These are phyloP conservation scores for Zelopaecilomyces penicillatus DNA, from an alignment of 2,329 filamentous ascomycete genomes.

Conservation along the genomic window DNA sequence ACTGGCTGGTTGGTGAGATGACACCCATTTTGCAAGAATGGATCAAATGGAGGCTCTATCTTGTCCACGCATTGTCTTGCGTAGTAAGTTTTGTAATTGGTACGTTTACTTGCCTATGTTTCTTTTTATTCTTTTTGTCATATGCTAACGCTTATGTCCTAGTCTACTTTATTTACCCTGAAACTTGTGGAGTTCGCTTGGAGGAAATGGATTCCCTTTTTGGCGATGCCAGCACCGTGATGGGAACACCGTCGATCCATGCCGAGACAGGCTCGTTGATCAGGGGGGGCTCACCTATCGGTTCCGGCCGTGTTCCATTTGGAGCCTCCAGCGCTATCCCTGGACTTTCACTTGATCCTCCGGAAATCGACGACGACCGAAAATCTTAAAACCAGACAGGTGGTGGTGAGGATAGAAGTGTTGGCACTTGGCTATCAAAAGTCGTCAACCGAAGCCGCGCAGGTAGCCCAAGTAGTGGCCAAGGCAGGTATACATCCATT, in stretches of 20 bases:
- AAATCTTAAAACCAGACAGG: constrained; percentile 31
- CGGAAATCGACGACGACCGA: constrained; percentile 46
- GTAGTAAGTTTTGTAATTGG: constrained; percentile 91
- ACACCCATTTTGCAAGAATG: constrained; percentile 86
- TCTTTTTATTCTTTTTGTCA: neutral
- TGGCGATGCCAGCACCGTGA: constrained; percentile 79
- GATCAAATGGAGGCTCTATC: constrained; percentile 89
- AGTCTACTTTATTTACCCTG: constrained; percentile 98
- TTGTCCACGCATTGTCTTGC: constrained; percentile 95
- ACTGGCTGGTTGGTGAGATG: constrained; percentile 93
- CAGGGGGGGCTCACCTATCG: constrained; percentile 61
- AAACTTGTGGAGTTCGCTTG: constrained; percentile 88
- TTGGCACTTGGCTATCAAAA: constrained; percentile 42
- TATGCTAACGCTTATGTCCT: constrained; percentile 3
- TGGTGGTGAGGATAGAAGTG: constrained; percentile 30
- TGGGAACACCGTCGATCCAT: constrained; percentile 65
- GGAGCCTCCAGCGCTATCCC: constrained; percentile 65
- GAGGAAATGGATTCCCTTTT: constrained; percentile 97
- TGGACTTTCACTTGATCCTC: constrained; percentile 72
- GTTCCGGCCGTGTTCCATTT: constrained; percentile 57
- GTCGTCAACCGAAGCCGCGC: constrained; percentile 32
- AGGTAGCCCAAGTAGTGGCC: constrained; percentile 28
- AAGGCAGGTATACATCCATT: constrained; percentile 34
- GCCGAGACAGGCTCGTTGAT: constrained; percentile 75
- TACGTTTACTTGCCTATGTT: constrained; percentile 40